Base-by-base conservation (phyloP, 352 stramenopile genomes). In the Pythium rishiriense region DNA sequence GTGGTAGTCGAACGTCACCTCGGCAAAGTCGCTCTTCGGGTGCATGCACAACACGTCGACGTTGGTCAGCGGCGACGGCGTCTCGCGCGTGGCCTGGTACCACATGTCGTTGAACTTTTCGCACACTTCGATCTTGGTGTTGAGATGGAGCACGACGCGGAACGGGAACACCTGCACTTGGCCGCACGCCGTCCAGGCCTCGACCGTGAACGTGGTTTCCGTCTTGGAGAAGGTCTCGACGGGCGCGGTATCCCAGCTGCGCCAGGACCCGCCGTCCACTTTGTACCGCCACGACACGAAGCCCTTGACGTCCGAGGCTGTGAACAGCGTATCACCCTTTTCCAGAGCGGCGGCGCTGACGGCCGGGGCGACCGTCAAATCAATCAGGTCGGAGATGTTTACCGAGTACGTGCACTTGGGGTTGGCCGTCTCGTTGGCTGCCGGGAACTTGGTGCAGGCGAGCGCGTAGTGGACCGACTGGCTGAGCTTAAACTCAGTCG, bases 1-100 rank as follows among this genome's bases (percentile, higher is more conserved):
- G 15, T 66, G 42, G 37, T 74, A 76, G 52, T 76, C 73, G 41
- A 82, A 80, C 64, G 72, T 80, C 53, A 82, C 62, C 59, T 82
- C 74, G 58, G 66, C 72, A 72, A 82, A 82, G 67, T 76, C 69
- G 45, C 72, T 79, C 25, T 68, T 55, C 0, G 63, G 48, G 35
- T 70, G 58, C 21, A 66, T 71, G 69, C 74, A 80, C 3, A 62
- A 43, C 31, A 76, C 24, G 19, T 59, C 63, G 29, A 76, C 29
- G 19, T 59, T 68, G 29, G 31, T 37, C 29, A 24, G 17, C n/a
- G 24, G 14, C 21, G 15, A 29, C 8, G 48, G 17, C 14, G 21
- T 58, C 19, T 21, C 43, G 22, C 37, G 43, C 43, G 55, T 54
- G 33, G 74, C 51, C 50, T 82, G 74, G 66, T 80, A 78, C 69